These are phyloP conservation scores for Agaricus blazei DNA, from an alignment of 768 basidiomycete genomes.

Conservation along the genomic window DNA sequence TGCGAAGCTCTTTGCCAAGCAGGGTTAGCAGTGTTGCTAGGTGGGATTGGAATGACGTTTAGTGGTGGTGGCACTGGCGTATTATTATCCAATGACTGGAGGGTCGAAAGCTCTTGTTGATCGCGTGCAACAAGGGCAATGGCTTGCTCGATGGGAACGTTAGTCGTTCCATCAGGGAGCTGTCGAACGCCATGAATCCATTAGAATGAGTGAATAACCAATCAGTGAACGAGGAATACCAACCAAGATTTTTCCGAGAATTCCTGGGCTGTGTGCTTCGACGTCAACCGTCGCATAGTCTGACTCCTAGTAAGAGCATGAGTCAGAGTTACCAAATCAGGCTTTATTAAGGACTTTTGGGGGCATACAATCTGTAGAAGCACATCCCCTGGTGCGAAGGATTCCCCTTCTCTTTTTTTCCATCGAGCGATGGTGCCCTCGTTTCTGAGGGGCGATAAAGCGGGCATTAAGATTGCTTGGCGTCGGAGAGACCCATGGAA, in stretches of 20 bases:
- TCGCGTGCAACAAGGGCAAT: conserved; percentile 88
- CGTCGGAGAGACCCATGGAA: conserved; percentile 13
- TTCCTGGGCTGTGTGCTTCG: conserved; percentile 95
- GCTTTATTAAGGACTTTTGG: not conserved
- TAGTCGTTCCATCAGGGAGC: conserved; percentile 70
- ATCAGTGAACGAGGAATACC: conserved; percentile 19
- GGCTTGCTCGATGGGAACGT: conserved; percentile 78
- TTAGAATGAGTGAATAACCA: conserved; percentile 43
- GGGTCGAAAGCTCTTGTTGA: conserved; percentile 21
- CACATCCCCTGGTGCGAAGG: conserved; percentile 78
- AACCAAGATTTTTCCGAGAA: conserved; percentile 91
- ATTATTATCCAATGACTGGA: conserved; percentile 17
- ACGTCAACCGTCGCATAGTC: conserved; percentile 98
- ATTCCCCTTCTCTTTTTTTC: conserved; percentile 85
- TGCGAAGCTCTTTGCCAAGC: conserved; percentile 21
- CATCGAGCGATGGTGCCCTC: conserved; percentile 89
- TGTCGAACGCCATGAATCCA: conserved; percentile 3
- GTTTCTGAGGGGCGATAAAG: conserved; percentile 97
- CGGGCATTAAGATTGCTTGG: conserved; percentile 61
- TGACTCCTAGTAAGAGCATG: conserved; percentile 59
- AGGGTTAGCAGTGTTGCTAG: conserved; percentile 13
- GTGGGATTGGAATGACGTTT: conserved; percentile 20
- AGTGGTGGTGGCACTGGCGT: conserved; percentile 21
- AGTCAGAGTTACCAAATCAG: not conserved
- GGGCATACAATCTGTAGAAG: conserved; percentile 80